These are phyloP conservation scores for Gautieria morchelliformis DNA, from an alignment of 768 basidiomycete species.

Conservation along the genomic window DNA sequence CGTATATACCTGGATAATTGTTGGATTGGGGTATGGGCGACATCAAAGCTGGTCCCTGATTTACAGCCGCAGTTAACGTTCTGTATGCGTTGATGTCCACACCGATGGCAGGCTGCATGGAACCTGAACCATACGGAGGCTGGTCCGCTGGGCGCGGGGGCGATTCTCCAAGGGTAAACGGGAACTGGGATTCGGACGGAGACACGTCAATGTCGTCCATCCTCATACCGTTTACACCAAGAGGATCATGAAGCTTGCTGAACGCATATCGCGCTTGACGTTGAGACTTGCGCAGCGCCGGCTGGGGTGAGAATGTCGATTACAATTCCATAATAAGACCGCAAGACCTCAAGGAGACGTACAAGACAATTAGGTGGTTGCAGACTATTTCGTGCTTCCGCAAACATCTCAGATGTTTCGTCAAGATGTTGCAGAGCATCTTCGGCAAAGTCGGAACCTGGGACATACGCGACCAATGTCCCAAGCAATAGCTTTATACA, in stretches of 20 bases:
- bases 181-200: neutral
- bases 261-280: slow-evolving; percentile 5
- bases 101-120: neutral
- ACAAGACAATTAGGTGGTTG: slow-evolving; percentile 1
- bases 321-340: neutral
- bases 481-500: neutral
- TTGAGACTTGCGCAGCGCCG: neutral
- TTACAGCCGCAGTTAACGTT: neutral
- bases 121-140: neutral
- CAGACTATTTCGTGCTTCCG: neutral
- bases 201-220: slow-evolving; percentile 3
- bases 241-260: neutral
- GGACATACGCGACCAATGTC: slow-evolving; percentile 4
- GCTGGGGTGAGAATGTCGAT: neutral
- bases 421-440: slow-evolving; percentile 4
- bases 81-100: no score
- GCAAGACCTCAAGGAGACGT: neutral
- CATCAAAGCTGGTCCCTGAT: neutral
- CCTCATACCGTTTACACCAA: neutral
- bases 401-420: slow-evolving; percentile 3
- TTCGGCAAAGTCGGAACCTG: neutral
- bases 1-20: neutral
- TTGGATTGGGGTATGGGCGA: no score
- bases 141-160: neutral
- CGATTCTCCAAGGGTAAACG: slow-evolving; percentile 2